phyloP scores from a whole-genome alignment of 2,329 filamentous ascomycete genomes.

The Pleoardoris graminearum region DNA sequence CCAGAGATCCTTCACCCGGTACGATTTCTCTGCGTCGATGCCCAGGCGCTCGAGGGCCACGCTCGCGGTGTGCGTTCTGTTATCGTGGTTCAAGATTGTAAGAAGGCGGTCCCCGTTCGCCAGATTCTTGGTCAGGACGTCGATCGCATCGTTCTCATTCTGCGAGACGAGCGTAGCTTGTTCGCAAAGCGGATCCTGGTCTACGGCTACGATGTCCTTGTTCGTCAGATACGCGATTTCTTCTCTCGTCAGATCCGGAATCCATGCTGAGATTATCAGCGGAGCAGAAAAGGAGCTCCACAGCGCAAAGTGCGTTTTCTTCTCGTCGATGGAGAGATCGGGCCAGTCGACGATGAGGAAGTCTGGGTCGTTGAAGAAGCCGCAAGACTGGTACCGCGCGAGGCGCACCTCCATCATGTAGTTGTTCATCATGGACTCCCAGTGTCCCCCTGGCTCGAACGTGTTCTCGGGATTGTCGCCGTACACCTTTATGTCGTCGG shows the following conservation, averaged over 20 bases:
- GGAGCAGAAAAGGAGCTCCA: conserved; percentile 45
- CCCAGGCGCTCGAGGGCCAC: conserved; percentile 47
- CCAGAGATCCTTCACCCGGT: conserved; percentile 51
- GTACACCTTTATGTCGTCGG: conserved; percentile 50
- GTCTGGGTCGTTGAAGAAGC: conserved; percentile 48
- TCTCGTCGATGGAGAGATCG: conserved; percentile 41
- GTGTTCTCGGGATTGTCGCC: conserved; percentile 29
- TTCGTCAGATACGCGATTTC: conserved; percentile 37
- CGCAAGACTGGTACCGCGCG: conserved; percentile 46
- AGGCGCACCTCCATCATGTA: conserved; percentile 52
- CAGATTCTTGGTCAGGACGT: conserved; percentile 53
- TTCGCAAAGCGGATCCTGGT: conserved; percentile 50
- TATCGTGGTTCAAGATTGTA: conserved; percentile 53
- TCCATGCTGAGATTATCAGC: conserved; percentile 46
- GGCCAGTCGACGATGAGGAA: conserved; percentile 46
- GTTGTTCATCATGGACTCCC: conserved; percentile 55
- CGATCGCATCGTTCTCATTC: conserved; percentile 48
- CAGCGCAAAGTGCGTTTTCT: conserved; percentile 43
- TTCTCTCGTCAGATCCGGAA: conserved; percentile 43
- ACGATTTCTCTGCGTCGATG: conserved; percentile 35
- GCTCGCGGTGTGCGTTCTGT: conserved; percentile 28
- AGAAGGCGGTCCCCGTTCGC: conserved; percentile 54
- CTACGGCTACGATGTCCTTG: conserved; percentile 48
- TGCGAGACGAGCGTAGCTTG: conserved; percentile 55
- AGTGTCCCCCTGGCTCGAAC: conserved; percentile 44